Evolutionary conservation across 2,329 filamentous ascomycete genomes (phyloP).

Genomic region (Pseudogymnoascus sp.): DNA sequence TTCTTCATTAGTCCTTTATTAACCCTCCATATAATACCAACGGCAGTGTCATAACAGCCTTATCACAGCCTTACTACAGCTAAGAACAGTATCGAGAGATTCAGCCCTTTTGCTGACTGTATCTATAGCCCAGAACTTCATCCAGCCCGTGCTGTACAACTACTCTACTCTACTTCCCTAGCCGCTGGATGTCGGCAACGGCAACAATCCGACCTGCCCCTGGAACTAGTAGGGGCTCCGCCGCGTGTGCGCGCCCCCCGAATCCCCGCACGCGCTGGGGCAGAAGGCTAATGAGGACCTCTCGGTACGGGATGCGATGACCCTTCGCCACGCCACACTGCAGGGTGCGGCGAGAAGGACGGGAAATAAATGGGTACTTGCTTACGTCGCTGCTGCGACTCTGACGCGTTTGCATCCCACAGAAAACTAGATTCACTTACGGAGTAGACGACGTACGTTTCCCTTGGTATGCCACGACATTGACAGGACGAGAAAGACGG

Average conservation of each 20-base stretch:
- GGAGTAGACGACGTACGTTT: not conserved
- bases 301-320: not conserved
- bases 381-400: not conserved
- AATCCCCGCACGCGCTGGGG: slow-evolving; percentile 5
- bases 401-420: slow-evolving; percentile 2
- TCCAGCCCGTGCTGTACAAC: not conserved
- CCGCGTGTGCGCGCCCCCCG: not conserved
- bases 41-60: not conserved
- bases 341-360: not conserved
- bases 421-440: not conserved
- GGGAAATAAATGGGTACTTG: not conserved
- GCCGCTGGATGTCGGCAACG: slow-evolving; percentile 1
- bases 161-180: not conserved
- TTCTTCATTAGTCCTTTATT: not conserved
- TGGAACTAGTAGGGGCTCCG: slow-evolving; percentile 4
- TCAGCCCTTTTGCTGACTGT: not conserved
- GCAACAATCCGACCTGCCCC: not conserved
- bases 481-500: not conserved
- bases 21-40: not conserved
- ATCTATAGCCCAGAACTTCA: no score
- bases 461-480: not conserved
- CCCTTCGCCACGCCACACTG: not conserved
- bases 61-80: no score
- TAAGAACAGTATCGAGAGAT: not conserved
- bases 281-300: slow-evolving; percentile 1